A percentile compares a stretch with the other conserved stretches of the same genome.
phyloP scores from a whole-genome alignment of 805 yeast genomes.

The Kodamaea neixiangensis region DNA sequence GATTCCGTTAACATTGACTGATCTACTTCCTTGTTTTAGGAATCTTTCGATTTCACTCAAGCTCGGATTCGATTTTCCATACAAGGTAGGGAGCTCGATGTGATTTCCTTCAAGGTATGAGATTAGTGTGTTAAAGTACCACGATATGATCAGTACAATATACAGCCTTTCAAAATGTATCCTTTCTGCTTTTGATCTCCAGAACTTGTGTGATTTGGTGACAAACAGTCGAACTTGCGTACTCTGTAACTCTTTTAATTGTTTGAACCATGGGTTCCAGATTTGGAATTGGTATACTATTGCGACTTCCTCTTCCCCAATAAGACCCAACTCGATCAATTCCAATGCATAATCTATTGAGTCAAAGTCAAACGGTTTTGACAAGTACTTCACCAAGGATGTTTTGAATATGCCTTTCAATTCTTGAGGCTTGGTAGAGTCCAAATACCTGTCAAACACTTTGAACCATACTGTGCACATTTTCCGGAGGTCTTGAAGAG shows the following conservation, averaged over 20 bases:
- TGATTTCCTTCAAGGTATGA: constrained; percentile 8
- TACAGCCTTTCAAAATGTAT: background rate
- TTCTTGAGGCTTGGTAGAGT: background rate
- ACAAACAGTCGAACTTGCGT: constrained; percentile 1
- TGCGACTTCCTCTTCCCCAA: background rate
- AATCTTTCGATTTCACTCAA: constrained; percentile 1
- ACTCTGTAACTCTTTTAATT: constrained; percentile 6
- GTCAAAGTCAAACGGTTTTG: background rate
- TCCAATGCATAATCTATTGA: background rate
- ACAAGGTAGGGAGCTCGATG: constrained; percentile 16
- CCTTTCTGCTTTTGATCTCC: constrained; percentile 3
- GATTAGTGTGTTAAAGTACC: constrained; percentile 25
- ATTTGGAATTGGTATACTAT: constrained; percentile 27
- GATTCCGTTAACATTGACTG: constrained; percentile 31
- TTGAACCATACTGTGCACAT: constrained; percentile 17
- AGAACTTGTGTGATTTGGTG: background rate
- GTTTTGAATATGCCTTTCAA: constrained; percentile 3
- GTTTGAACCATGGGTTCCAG: constrained; percentile 42
- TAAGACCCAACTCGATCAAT: constrained; percentile 5
- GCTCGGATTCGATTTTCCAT: constrained; percentile 9
- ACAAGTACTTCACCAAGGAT: constrained; percentile 1
- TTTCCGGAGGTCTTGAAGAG: constrained; percentile 6
- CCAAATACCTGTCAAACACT: constrained; percentile 17
- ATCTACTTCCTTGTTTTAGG: constrained; percentile 3
- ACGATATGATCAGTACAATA: constrained; percentile 4